Conservation (phyloP, 306 rosid species). For the Corylus avellana region DNA sequence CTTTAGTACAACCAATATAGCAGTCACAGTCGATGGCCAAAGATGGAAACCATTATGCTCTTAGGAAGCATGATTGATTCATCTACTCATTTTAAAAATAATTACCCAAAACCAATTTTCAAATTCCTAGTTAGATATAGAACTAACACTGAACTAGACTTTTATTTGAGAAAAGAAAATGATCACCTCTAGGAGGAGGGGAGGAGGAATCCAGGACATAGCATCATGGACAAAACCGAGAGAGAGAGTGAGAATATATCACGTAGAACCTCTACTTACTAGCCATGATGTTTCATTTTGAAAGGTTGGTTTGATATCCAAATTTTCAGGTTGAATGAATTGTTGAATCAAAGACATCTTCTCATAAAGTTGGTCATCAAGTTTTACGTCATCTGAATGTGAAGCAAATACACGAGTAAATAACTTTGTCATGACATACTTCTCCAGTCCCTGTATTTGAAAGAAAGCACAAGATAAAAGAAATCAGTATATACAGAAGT, state of each 20-base stretch:
- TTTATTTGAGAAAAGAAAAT: neutral
- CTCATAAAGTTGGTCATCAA: conserved; percentile 72
- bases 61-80: neutral
- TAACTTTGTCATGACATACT: conserved; percentile 98
- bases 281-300: conserved; percentile 97
- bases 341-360: conserved; percentile 92
- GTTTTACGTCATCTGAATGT: conserved; percentile 77
- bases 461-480: conserved; percentile 24
- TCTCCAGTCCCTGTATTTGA: conserved; percentile 90
- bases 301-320: conserved; percentile 79
- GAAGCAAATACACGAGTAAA: conserved; percentile 94
- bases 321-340: conserved; percentile 89
- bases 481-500: conserved; percentile 30
- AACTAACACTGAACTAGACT: neutral
- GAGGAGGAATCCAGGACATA: neutral
- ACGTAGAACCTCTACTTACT: conserved; percentile 57
- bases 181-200: neutral
- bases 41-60: neutral
- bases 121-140: neutral
- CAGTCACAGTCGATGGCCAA: neutral
- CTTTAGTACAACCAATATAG: neutral
- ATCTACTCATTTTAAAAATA: neutral
- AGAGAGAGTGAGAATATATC: neutral
- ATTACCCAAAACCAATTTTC: neutral
- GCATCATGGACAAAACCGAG: neutral